Base-by-base conservation (phyloP, 495 filamentous ascomycete genomes). In the Xylona heveae region DNA sequence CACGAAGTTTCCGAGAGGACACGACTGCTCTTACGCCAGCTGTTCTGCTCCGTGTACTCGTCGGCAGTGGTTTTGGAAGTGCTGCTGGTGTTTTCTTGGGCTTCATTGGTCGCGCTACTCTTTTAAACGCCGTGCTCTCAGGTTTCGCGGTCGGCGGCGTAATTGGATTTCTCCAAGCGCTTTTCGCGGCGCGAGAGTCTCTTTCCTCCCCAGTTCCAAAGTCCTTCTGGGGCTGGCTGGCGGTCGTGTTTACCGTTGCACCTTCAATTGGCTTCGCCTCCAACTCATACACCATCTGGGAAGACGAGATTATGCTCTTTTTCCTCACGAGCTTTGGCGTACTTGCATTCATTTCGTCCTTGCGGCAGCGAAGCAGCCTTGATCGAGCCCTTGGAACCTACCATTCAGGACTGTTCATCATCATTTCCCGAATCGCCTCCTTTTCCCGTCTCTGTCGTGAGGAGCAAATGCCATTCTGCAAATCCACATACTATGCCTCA, bases 281-380 rank as follows among this genome's bases (percentile, higher is more conserved):
- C 3, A 99, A 95, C 47, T 95, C 88, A 1, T 99, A 82, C 52
- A 95, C 85, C 4, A 92, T 99, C 39, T 95, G 90, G 90, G 88
- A 99, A 55, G 90, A 95, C 42, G 77, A 82, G 12, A 92, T 91
- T 28, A 60, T 91, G n/a, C 55, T 84, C 2, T 90, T 85, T 56
- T 83, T 94, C 58, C 66, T 94, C 34, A 65, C 68, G 3, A 90
- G 84, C 0, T 94, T 94, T 50, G 85, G 80, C 18, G 52, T 80
- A 14, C 56, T 69, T 23, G 64, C 68, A 20, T 61, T 78, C n/a
- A 46, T 78, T 3, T 68, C 74, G 4, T 82, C 84, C 6, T 63
- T 85, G 42, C 67, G 78, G 16, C 36, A 32, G 23, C 68, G 76
- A 38, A 59, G 66, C 20, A 53, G 61, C 7, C 48, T 57, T 2